Evolutionary conservation across 192 early-diverging fungal genomes (phyloP).

Genomic region (Backusella parvicylindrica): DNA sequence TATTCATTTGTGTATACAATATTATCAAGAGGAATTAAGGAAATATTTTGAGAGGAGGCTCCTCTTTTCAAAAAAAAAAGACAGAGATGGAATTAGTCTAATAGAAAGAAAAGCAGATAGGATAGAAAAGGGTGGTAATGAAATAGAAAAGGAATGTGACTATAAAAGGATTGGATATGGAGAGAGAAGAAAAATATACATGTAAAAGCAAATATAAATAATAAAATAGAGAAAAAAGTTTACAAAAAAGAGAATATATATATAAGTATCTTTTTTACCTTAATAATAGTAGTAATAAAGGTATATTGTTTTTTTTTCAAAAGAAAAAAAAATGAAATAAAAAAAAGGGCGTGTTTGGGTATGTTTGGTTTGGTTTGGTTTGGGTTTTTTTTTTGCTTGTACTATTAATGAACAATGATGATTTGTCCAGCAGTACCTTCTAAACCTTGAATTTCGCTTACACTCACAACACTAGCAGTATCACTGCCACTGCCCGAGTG

Average conservation of each 20-base stretch:
- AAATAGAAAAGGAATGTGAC: slow-evolving; percentile 2
- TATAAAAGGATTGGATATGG: neutral
- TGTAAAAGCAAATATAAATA: slow-evolving; percentile 1
- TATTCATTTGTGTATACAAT: neutral
- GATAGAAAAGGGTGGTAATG: neutral
- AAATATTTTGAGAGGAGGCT: neutral
- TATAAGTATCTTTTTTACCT: neutral
- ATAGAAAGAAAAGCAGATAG: neutral
- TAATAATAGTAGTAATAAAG: neutral
- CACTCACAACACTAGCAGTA: slow-evolving; percentile 30
- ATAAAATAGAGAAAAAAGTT: neutral
- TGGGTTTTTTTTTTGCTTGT: neutral
- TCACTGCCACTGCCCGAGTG: slow-evolving; percentile 34
- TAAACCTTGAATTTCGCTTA: slow-evolving; percentile 32
- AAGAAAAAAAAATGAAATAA: neutral
- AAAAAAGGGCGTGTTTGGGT: neutral
- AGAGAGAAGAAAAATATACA: neutral
- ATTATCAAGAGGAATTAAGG: neutral
- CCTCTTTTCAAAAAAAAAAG: neutral
- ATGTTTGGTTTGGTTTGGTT: neutral
- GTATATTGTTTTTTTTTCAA: neutral
- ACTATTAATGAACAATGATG: slow-evolving; percentile 31
- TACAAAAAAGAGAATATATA: neutral
- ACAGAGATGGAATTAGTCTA: neutral
- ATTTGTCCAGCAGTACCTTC: slow-evolving; percentile 28